Conservation (phyloP, 2,329 filamentous ascomycete species). For the Penicillium sp. region DNA sequence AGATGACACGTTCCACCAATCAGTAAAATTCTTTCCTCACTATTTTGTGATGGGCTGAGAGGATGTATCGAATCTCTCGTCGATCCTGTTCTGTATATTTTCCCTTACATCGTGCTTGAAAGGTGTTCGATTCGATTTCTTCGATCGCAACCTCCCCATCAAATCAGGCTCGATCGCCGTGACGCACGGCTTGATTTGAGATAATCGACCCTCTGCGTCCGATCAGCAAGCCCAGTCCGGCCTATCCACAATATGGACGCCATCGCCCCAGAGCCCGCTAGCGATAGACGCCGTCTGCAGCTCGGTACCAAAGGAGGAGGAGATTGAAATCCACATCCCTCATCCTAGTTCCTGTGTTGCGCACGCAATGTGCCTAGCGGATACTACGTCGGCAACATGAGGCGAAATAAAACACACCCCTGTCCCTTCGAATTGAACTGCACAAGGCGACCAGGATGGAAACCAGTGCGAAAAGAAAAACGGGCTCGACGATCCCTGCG, state of each 20-base stretch:
- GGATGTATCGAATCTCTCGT: conserved; percentile 9
- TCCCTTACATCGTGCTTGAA: not conserved
- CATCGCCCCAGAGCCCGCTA: conserved; percentile 8
- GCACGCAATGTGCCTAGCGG: conserved; percentile 3
- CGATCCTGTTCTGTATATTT: conserved; percentile 6
- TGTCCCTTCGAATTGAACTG: not conserved
- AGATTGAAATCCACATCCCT: not conserved
- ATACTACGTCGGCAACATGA: conserved; percentile 1
- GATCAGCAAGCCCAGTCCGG: not conserved
- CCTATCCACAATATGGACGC: conserved; percentile 8
- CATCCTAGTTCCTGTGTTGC: not conserved
- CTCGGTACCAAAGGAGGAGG: not conserved
- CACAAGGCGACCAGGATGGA: not conserved
- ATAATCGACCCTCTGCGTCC: not conserved
- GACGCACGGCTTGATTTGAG: not conserved
- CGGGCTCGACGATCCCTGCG: not conserved
- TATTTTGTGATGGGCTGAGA: conserved; percentile 5
- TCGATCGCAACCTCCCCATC: not conserved
- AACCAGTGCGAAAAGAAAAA: not conserved
- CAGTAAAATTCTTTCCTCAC: not conserved
- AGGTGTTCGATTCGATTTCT: not conserved
- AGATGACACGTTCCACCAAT: conserved; percentile 1
- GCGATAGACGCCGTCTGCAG: conserved; percentile 20
- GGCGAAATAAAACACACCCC: not conserved
- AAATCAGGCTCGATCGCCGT: not conserved